Conservation (phyloP, 129 eudicot genomes). For the Centrapalus pauciflorus region DNA sequence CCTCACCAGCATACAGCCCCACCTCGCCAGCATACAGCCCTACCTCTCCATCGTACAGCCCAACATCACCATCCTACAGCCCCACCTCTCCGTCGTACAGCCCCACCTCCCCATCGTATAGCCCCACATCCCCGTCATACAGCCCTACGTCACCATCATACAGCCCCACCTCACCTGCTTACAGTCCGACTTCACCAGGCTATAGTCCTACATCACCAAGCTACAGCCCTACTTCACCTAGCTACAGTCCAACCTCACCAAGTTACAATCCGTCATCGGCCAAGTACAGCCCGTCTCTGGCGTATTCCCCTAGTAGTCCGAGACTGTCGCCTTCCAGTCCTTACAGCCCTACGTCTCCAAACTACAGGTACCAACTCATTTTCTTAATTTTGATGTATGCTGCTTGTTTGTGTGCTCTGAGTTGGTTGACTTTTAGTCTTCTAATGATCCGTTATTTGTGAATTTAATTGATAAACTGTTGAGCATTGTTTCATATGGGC, state of each 20-base stretch:
- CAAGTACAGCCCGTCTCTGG: slow-evolving; percentile 88
- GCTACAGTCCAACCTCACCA: slow-evolving; percentile 85
- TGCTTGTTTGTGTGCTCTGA: background rate
- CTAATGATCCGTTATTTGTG: background rate
- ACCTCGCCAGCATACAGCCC: slow-evolving; percentile 88
- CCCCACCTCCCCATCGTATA: slow-evolving; percentile 79
- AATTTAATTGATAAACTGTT: background rate
- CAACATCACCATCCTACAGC: slow-evolving; percentile 81
- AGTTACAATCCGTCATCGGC: slow-evolving; percentile 79
- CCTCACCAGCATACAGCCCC: slow-evolving; percentile 87
- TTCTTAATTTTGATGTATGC: background rate
- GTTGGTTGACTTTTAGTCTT: background rate
- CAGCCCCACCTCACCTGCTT: slow-evolving; percentile 84
- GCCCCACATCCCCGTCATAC: slow-evolving; percentile 82
- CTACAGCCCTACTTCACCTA: slow-evolving; percentile 86
- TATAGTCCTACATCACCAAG: slow-evolving; percentile 85
- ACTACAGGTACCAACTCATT: slow-evolving; percentile 53
- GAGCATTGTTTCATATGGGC: background rate
- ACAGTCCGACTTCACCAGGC: slow-evolving; percentile 80
- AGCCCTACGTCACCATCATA: slow-evolving; percentile 87
- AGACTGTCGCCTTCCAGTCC: slow-evolving; percentile 84
- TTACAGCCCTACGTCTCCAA: slow-evolving; percentile 90
- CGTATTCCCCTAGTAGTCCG: slow-evolving; percentile 92
- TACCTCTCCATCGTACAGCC: slow-evolving; percentile 79
- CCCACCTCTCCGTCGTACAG: slow-evolving; percentile 83